Conservation (phyloP, 2,329 filamentous ascomycete genomes). For the Calonectria hawksworthii region DNA sequence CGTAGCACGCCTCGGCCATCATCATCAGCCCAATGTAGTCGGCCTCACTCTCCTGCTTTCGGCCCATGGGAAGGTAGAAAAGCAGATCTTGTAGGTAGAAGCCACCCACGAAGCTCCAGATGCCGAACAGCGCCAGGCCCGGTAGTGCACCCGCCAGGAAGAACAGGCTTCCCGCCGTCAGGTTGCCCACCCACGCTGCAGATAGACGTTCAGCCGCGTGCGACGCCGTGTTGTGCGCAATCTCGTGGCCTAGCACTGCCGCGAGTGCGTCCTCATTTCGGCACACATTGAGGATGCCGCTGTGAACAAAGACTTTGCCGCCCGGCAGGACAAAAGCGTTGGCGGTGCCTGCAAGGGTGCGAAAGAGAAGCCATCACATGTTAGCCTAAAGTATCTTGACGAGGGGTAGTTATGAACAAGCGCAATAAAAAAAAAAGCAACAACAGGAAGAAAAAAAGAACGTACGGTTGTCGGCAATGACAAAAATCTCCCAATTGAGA, state of each 20-base stretch:
- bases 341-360: constrained; percentile 57
- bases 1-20: constrained; percentile 85
- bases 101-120: constrained; percentile 61
- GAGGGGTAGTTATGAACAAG: neutral
- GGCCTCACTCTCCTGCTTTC: constrained; percentile 82
- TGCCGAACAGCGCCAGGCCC: constrained; percentile 53
- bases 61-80: constrained; percentile 76
- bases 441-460: neutral
- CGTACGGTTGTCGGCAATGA: constrained; percentile 76
- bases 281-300: constrained; percentile 78
- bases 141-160: constrained; percentile 61
- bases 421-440: constrained; percentile 16
- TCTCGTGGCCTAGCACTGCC: constrained; percentile 83
- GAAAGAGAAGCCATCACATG: constrained; percentile 13
- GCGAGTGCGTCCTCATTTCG: constrained; percentile 78
- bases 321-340: constrained; percentile 86
- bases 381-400: neutral
- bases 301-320: constrained; percentile 85
- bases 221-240: constrained; percentile 80
- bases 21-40: constrained; percentile 87
- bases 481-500: constrained; percentile 78
- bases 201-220: constrained; percentile 76
- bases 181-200: constrained; percentile 64
- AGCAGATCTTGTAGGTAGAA: constrained; percentile 69
- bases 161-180: constrained; percentile 65